Evolutionary conservation across 2,329 filamentous ascomycete genomes (phyloP).

Genomic region (Dryadomyces quercivorus): DNA sequence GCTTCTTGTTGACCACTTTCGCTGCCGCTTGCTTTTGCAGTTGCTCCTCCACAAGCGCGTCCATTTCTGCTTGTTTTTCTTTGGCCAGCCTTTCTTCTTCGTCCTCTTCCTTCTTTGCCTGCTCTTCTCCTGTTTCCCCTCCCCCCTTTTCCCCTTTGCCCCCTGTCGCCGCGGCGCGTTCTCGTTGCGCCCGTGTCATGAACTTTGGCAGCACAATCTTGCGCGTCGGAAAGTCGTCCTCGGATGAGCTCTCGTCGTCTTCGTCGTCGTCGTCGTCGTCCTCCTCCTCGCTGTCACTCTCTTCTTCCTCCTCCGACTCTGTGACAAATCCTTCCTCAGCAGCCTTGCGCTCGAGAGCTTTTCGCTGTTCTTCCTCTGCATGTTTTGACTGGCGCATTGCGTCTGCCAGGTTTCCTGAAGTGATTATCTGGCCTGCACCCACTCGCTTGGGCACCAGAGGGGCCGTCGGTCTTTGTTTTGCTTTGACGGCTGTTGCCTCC

Average conservation of each 20-base stretch:
- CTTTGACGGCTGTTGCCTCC: constrained; percentile 22
- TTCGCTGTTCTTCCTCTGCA: constrained; percentile 32
- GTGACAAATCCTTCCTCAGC: constrained; percentile 54
- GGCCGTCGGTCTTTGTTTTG: constrained; percentile 9
- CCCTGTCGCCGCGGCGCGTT: constrained; percentile 15
- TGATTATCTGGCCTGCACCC: constrained; percentile 42
- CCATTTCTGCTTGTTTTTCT: constrained; percentile 55
- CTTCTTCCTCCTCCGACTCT: constrained; percentile 34
- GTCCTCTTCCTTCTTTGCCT: constrained; percentile 23
- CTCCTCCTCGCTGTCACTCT: constrained; percentile 26
- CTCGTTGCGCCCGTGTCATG: constrained; percentile 45
- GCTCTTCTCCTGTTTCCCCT: constrained; percentile 11
- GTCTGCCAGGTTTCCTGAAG: constrained; percentile 8
- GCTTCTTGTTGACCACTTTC: constrained; percentile 52
- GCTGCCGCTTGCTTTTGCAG: constrained; percentile 71
- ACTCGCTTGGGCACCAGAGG: constrained; percentile 37
- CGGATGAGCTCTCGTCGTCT: constrained; percentile 28
- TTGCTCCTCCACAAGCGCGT: constrained; percentile 78
- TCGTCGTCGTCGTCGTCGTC: constrained; percentile 31
- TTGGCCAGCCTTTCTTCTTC: constrained; percentile 32
- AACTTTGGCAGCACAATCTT: constrained; percentile 54
- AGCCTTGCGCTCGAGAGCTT: constrained; percentile 33
- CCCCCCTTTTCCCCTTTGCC: constrained; percentile 16
- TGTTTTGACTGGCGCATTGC: constrained; percentile 24
- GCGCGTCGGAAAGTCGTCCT: constrained; percentile 45